Base-by-base conservation (phyloP, 192 early-diverging fungal species). In the Coemansia interrupta region DNA sequence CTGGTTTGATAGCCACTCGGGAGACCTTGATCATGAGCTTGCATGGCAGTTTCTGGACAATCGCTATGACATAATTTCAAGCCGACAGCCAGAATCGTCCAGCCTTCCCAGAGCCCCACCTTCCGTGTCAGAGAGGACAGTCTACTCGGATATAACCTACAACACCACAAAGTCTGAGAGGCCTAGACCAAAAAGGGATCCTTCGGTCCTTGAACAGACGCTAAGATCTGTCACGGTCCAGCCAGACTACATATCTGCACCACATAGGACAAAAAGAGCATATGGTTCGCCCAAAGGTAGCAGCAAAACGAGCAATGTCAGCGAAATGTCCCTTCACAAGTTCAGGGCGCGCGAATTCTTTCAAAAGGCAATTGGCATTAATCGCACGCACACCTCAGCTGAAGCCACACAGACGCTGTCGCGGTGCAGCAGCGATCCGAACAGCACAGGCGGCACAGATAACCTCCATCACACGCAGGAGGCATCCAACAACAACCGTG, bases 1-100 rank as follows among this genome's bases (percentile, higher is more conserved):
- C 23, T 78, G 75, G 75, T 68, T 78, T 23, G 70, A 78, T 60
- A 53, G 17, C 10, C 58, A 72, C 20, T 55, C 65, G 0, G 69
- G 70, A 10, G 38, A 24, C 7, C 26, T 78, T 19, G 63, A 78
- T 28, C 41, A 32, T 0, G 55, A 60, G 0, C 45, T 72, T 2
- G 60, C 64, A 5, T 78, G 75, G 75, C 39, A 68, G 48, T 72
- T 68, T 52, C 39, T 78, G 14, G 66, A 65, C 39, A 45, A 36
- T 18, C 28, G 56, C 15, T 29, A 58, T 28, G 28, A 29, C 39
- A 6, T n/a, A 3, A 39, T 15, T 42, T 3, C 19, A 3, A 20
- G 23, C 3, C 38, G 41, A n/a, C 15, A 5, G 7, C 14, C 26
- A 15, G 32, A 43, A 15, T 3, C 54, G 1, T 15, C 19, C 5